Percentiles rank a stretch among this genome's conserved stretches.
Conservation (phyloP, 1,139 yeast genomes). For the Kodamaea fungicola region DNA sequence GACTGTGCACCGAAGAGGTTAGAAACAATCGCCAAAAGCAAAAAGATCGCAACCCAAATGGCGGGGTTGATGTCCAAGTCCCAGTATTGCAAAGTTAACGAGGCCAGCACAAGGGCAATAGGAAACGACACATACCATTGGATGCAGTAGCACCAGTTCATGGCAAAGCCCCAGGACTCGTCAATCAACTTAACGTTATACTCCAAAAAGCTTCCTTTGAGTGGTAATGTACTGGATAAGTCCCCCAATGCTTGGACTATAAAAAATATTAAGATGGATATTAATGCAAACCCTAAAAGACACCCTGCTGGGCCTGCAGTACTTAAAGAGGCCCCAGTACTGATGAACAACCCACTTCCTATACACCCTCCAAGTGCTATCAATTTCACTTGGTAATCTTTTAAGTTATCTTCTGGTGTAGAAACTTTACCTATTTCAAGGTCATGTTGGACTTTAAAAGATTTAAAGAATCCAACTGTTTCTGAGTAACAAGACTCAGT, state of each 20-base stretch:
- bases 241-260: slow-evolving; percentile 22
- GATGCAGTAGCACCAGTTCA: slow-evolving; percentile 23
- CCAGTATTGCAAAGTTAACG: slow-evolving; percentile 22
- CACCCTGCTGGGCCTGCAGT: slow-evolving; percentile 21
- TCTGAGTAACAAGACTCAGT: not conserved
- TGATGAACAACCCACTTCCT: slow-evolving; percentile 41
- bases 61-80: slow-evolving; percentile 15
- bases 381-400: slow-evolving; percentile 18
- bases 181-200: slow-evolving; percentile 21
- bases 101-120: slow-evolving; percentile 20
- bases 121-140: slow-evolving; percentile 24
- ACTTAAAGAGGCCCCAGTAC: slow-evolving; percentile 19
- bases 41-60: slow-evolving; percentile 22
- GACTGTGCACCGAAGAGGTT: slow-evolving; percentile 19
- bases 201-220: slow-evolving; percentile 20
- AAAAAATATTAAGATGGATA: slow-evolving; percentile 19
- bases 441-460: slow-evolving; percentile 10
- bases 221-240: slow-evolving; percentile 18
- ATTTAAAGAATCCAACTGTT: slow-evolving; percentile 2
- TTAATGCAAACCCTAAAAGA: slow-evolving; percentile 20
- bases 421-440: slow-evolving; percentile 4
- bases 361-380: slow-evolving; percentile 42
- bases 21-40: slow-evolving; percentile 16
- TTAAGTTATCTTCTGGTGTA: slow-evolving; percentile 12
- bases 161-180: slow-evolving; percentile 23